Evolutionary conservation across 2,329 filamentous ascomycete species (phyloP).

Genomic region (Mycosphaerelloides madeirae): DNA sequence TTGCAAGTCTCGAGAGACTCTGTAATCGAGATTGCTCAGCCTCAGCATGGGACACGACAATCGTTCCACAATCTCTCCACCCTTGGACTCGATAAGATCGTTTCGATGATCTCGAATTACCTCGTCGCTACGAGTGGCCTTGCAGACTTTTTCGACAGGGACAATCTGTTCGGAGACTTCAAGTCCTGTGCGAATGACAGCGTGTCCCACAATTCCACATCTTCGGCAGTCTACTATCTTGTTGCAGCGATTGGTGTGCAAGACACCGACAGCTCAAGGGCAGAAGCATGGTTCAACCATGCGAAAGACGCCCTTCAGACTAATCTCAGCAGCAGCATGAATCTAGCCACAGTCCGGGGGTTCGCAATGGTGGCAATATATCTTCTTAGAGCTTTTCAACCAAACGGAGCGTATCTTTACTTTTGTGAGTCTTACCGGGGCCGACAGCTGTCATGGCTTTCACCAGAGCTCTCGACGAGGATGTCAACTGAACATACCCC

Average conservation of each 20-base stretch:
- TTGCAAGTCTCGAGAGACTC: conserved; percentile 18
- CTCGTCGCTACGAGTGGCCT: conserved; percentile 45
- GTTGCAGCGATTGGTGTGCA: conserved; percentile 49
- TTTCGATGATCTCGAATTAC: conserved; percentile 35
- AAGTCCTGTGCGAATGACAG: conserved; percentile 24
- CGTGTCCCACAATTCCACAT: conserved; percentile 27
- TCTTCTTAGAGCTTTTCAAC: conserved; percentile 49
- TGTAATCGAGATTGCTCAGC: conserved; percentile 19
- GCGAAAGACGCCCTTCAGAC: conserved; percentile 43
- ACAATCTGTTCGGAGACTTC: conserved; percentile 28
- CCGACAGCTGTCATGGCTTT: no score
- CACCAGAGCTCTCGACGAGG: no score
- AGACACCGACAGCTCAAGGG: conserved; percentile 37
- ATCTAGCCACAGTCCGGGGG: conserved; percentile 48
- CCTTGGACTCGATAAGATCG: background rate
- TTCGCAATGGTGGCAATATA: conserved; percentile 50
- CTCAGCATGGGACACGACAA: conserved; percentile 2
- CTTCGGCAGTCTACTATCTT: conserved; percentile 47
- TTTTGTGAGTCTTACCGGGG: conserved; percentile 36
- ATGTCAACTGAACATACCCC: no score
- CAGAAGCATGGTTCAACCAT: conserved; percentile 46
- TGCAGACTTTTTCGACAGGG: conserved; percentile 46
- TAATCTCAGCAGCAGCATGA: conserved; percentile 47
- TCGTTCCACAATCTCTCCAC: background rate
- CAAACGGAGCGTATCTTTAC: conserved; percentile 51